Conservation (phyloP, 2,329 filamentous ascomycete species). For the Coniochaeta hoffmannii region DNA sequence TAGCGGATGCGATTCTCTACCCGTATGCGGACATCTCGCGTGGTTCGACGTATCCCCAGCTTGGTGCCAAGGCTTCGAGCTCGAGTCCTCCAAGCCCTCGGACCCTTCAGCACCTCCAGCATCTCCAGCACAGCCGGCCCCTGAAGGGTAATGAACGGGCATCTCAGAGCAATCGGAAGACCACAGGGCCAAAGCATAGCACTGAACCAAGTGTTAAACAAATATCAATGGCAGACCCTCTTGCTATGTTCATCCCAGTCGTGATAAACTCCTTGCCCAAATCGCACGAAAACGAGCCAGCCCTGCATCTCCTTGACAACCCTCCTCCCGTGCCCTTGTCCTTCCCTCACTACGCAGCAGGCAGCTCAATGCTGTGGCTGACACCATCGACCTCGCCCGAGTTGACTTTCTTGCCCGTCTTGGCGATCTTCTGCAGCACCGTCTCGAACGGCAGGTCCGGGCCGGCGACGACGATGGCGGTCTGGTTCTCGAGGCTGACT, state of each 20-base stretch:
- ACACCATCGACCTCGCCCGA: conserved; percentile 64
- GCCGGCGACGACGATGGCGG: conserved; percentile 67
- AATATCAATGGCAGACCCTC: background rate
- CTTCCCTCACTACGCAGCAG: background rate
- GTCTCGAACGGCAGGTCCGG: conserved; percentile 66
- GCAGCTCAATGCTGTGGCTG: conserved; percentile 37
- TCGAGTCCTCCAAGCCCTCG: too few relatives aligned
- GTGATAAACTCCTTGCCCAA: background rate
- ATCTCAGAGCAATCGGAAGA: background rate
- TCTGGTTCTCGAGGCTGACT: conserved; percentile 81
- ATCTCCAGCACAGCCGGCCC: too few relatives aligned
- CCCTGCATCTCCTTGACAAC: background rate
- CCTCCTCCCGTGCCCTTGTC: background rate
- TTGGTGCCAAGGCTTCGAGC: too few relatives aligned
- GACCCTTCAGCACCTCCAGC: too few relatives aligned
- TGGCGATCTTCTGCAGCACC: conserved; percentile 81
- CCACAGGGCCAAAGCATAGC: background rate
- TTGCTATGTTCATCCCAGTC: background rate
- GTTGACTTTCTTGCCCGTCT: conserved; percentile 91
- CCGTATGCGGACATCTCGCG: too few relatives aligned
- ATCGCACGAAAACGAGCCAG: background rate
- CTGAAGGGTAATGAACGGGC: background rate
- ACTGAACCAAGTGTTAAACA: background rate
- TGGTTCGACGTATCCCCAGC: too few relatives aligned
- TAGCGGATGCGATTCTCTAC: too few relatives aligned